Evolutionary conservation across 805 yeast genomes (phyloP), one percentile per base, ranked within the genome.

Genomic region (Candida adriatica): DNA sequence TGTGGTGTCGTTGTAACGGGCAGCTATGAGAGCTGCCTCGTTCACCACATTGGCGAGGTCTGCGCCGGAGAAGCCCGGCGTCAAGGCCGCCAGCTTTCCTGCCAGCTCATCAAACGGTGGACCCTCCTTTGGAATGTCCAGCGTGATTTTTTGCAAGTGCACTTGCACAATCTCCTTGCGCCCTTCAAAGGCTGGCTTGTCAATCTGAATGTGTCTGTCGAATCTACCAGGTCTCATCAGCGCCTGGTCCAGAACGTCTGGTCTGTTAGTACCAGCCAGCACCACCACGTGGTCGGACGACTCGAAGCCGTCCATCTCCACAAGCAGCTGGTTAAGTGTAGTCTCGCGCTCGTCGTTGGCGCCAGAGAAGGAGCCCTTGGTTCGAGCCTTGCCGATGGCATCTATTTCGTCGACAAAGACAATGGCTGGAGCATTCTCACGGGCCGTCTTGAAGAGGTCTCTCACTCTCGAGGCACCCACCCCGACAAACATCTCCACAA

Each of bases 21-120:
- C 98, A 17, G 96, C 98, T 53, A 88, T 87, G 51, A 92, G 69
- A 0, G 98, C 98, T 22, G 96, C 95, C 62, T 92, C 99, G 52
- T 92, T 92, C 58, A 94, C 88, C 45, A 84, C 87, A 63, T 92
- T 94, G 29, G 97, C 95, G 52, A 92, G 87, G 55, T 92, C 98
- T 13, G 99, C 99, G 53, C 99, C 99, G 1, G 95, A 80, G 53
- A 92, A 92, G 0, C 98, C 98, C 1, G 98, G 97, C 0, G 99
- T 92, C 51, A 94, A 67, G 1, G 97, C 96, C 6, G 96, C 92
- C 39, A 92, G 68, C 49, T 88, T 75, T 25, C 95, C 96, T 16
- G 88, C 75, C 45, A 92, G 70, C 16, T 61, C 64, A 34, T 66
- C 73, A 31, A 73, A 64, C 22, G 66, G 61, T 2, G 64, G 59